Base-by-base conservation (phyloP, 352 stramenopile species). In the Pythium rishiriense region DNA sequence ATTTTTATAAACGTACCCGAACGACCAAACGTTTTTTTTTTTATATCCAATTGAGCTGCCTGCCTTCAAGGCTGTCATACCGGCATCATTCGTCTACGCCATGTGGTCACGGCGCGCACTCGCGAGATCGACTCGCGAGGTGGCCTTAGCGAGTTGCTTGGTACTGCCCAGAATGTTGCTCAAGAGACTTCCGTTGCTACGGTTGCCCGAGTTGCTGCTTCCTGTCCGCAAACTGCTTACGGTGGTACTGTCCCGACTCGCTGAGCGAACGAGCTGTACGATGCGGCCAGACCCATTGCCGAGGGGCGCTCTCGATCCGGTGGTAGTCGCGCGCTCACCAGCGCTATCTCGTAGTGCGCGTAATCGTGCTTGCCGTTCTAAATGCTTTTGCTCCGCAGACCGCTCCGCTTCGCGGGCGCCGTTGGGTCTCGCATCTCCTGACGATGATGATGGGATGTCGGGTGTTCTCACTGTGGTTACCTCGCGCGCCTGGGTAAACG, bases 101-200 rank as follows among this genome's bases (percentile, higher is more conserved):
- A 47, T 51, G 58, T 85, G 72, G 26, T 72, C 76, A 15, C 60
- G 79, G 15, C 72, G 76, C 1, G 72, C 63, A 17, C 64, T 74
- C 0, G 73, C 53, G 53, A 85, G 87, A 57, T 90, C 72, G 2
- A 90, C 76, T 9, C 81, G 79, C 8, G 79, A 85, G 12, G 85
- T 93, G n/a, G 83, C 65, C n/a, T 49, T 79, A 4, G 85, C 76
- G 8, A 94, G 67, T 22, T 83, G 72, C 22, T 78, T 87, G 12
- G 82, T 78, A 33, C 78, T 91, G 2, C 80, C 82, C 6, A 94
- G 69, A 35, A 94, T 94, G 55, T 69, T 89, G 33, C 65, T 66
- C 31, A 94, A 54, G 21, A 94, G 64, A 12, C 78, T 64, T 4
- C 53, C 73, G 1, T 70, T 61, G 21, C 66, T 75, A 21, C 65